phyloP scores from a whole-genome alignment of 108 stramenopile genomes.

The Pelagomonas calceolata region DNA sequence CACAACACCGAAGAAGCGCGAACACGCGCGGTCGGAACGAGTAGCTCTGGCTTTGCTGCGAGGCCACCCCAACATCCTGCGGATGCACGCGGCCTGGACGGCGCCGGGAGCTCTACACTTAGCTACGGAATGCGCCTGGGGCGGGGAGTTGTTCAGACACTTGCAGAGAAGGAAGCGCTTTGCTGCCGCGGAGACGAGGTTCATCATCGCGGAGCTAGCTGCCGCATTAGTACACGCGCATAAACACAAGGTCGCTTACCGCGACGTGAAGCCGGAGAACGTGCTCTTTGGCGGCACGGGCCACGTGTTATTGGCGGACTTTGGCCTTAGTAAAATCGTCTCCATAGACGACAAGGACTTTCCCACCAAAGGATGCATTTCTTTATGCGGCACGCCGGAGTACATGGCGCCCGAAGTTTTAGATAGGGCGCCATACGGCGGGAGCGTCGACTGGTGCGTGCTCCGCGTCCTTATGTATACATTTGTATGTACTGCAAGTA shows the following conservation, averaged over 20 bases:
- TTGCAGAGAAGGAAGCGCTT: slow-evolving; percentile 23
- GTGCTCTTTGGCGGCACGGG: slow-evolving; percentile 76
- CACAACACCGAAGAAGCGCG: slow-evolving; percentile 35
- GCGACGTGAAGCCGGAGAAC: slow-evolving; percentile 82
- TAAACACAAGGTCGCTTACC: slow-evolving; percentile 69
- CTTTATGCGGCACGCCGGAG: slow-evolving; percentile 95
- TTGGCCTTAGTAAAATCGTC: slow-evolving; percentile 61
- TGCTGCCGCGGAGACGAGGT: slow-evolving; percentile 11
- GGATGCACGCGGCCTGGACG: slow-evolving; percentile 41
- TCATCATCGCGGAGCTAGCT: slow-evolving; percentile 37
- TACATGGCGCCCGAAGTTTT: slow-evolving; percentile 96
- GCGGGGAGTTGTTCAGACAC: slow-evolving; percentile 41
- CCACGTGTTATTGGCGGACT: slow-evolving; percentile 78
- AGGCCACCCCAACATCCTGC: slow-evolving; percentile 43
- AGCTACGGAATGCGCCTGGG: slow-evolving; percentile 26
- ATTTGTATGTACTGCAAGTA: too few relatives aligned
- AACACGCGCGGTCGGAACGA: slow-evolving; percentile 38
- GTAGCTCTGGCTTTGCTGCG: slow-evolving; percentile 26
- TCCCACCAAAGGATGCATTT: slow-evolving; percentile 69
- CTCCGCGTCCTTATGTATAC: slow-evolving; percentile 16
- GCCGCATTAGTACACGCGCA: slow-evolving; percentile 44
- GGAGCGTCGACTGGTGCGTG: slow-evolving; percentile 76
- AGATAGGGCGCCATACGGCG: slow-evolving; percentile 62
- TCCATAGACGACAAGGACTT: slow-evolving; percentile 48
- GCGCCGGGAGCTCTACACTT: slow-evolving; percentile 27